A percentile compares a stretch with the other conserved stretches of the same genome.
Evolutionary conservation across 2,329 filamentous ascomycete species (phyloP).

Genomic region (Sclerotinia trifoliorum): DNA sequence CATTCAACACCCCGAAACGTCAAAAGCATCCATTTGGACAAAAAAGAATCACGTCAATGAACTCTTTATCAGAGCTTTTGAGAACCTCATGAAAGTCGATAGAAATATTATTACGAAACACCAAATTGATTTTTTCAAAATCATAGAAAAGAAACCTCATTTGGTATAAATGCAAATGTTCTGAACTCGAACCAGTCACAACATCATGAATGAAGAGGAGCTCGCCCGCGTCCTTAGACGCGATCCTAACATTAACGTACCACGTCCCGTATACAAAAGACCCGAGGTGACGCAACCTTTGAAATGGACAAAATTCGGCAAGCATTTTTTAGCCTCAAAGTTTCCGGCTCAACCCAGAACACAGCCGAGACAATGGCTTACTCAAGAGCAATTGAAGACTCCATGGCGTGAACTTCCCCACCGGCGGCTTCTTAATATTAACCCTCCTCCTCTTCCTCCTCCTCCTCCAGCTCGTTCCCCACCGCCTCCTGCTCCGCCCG

Average conservation of each 20-base stretch:
- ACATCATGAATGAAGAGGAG: background rate
- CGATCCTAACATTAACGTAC: background rate
- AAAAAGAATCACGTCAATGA: background rate
- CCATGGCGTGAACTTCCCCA: background rate
- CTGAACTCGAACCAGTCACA: background rate
- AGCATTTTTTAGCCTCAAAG: too few relatives aligned
- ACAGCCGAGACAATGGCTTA: background rate
- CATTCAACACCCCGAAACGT: constrained; percentile 10
- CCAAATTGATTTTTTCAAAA: background rate
- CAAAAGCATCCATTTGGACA: background rate
- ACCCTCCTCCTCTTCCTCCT: too few relatives aligned
- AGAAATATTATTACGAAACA: background rate
- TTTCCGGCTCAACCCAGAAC: background rate
- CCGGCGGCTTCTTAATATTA: too few relatives aligned
- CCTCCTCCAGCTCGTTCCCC: too few relatives aligned
- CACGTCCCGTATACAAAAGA: background rate
- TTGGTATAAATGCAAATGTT: background rate
- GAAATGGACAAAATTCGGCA: accelerated
- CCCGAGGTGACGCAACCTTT: background rate
- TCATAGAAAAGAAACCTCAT: background rate
- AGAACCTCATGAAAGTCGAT: background rate
- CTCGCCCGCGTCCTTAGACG: background rate
- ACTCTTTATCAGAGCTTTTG: background rate
- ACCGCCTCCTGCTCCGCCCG: too few relatives aligned
- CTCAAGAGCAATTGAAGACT: background rate